Percentiles rank a stretch among this genome's conserved stretches.
These are phyloP conservation scores for Ceratopteris richardii DNA, from an alignment of 75 land plant genomes.

Conservation along the genomic window DNA sequence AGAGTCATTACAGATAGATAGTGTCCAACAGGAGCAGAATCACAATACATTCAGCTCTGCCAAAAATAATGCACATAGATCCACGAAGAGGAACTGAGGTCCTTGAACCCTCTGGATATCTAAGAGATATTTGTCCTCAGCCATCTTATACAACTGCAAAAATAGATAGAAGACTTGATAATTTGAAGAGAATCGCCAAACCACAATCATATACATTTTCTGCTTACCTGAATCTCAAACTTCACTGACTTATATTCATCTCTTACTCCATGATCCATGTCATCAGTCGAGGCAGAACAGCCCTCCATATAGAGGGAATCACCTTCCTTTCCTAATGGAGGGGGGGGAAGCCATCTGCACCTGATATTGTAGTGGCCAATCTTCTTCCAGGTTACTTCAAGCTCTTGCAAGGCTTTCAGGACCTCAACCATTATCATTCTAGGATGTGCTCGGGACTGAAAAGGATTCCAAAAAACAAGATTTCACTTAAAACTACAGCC, in stretches of 20 bases:
- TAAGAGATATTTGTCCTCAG: slow-evolving; percentile 67
- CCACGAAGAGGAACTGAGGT: slow-evolving; percentile 70
- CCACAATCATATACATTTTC: no score
- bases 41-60: slow-evolving; percentile 71
- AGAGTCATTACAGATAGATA: no score
- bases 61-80: slow-evolving; percentile 79
- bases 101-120: slow-evolving; percentile 60
- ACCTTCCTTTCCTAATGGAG: slow-evolving; percentile 19
- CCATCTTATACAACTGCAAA: slow-evolving; percentile 65
- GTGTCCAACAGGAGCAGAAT: not conserved
- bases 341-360: slow-evolving; percentile 66
- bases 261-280: slow-evolving; percentile 13
- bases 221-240: slow-evolving; percentile 77
- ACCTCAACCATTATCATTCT: slow-evolving; percentile 87
- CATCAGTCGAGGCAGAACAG: slow-evolving; percentile 23
- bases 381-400: slow-evolving; percentile 87
- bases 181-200: no score
- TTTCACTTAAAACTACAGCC: no score
- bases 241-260: slow-evolving; percentile 43
- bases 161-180: no score
- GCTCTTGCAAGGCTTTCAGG: slow-evolving; percentile 67
- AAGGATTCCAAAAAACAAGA: not conserved
- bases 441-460: slow-evolving; percentile 86
- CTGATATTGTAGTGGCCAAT: slow-evolving; percentile 85
- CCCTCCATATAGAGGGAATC: slow-evolving; percentile 19